Evolutionary conservation across 352 stramenopile genomes (phyloP).

Genomic region (Pythium brachiatum): DNA sequence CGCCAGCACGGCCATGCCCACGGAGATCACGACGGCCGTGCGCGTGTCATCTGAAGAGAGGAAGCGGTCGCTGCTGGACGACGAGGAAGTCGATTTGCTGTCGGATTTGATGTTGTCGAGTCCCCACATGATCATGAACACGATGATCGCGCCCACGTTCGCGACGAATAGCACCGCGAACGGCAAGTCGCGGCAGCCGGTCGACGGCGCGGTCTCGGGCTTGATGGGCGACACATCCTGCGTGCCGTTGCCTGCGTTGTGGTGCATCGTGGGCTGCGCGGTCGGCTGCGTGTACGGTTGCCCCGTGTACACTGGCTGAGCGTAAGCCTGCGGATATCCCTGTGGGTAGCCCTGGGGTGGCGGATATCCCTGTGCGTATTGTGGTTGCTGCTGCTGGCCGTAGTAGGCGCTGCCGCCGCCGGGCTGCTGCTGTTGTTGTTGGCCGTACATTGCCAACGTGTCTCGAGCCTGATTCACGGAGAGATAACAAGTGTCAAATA

Average conservation of each 20-base stretch:
- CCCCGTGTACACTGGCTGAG: conserved; percentile 5
- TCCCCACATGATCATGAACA: conserved; percentile 63
- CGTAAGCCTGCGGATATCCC: conserved; percentile 13
- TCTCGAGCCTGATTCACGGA: background rate
- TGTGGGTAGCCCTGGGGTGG: conserved; percentile 19
- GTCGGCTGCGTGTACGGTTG: conserved; percentile 22
- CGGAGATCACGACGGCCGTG: conserved; percentile 21
- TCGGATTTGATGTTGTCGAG: conserved; percentile 54
- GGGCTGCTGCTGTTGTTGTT: background rate
- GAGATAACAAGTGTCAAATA: background rate
- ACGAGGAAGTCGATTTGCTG: conserved; percentile 33
- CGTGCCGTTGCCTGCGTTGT: conserved; percentile 26
- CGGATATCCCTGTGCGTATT: conserved; percentile 30
- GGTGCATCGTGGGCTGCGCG: conserved; percentile 26
- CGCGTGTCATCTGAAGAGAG: conserved; percentile 53
- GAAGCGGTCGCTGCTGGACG: conserved; percentile 20
- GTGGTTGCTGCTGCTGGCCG: conserved; percentile 26
- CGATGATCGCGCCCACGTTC: conserved; percentile 76
- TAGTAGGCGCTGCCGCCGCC: conserved; percentile 28
- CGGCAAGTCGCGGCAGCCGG: conserved; percentile 68
- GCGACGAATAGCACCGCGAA: conserved; percentile 77
- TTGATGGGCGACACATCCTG: conserved; percentile 69
- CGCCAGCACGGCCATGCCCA: conserved; percentile 39
- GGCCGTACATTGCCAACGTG: conserved; percentile 1
- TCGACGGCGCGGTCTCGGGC: conserved; percentile 35